These are phyloP conservation scores for Ceratocystis diversiconidia DNA, from an alignment of 2,329 filamentous ascomycete species.

Conservation along the genomic window DNA sequence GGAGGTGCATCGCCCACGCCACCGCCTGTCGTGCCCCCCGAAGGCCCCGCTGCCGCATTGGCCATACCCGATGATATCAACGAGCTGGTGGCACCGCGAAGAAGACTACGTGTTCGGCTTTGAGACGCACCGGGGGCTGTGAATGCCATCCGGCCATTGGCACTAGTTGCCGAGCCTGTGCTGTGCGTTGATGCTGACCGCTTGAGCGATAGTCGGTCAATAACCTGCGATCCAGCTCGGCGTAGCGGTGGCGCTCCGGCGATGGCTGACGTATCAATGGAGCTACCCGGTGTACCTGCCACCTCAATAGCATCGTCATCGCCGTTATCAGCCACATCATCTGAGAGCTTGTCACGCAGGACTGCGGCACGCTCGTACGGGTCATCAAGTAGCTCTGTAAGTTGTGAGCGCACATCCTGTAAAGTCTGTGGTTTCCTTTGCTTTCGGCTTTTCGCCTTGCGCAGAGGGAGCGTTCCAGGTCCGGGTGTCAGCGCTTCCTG, in stretches of 20 bases:
- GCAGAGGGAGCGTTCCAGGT: conserved; percentile 10
- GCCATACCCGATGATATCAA: conserved; percentile 29
- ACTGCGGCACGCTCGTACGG: conserved; percentile 32
- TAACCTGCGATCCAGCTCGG: conserved; percentile 33
- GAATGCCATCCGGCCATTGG: conserved; percentile 42
- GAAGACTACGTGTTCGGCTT: conserved; percentile 44
- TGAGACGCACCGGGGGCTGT: conserved; percentile 36
- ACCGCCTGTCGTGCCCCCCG: conserved; percentile 15
- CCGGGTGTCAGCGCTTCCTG: conserved; percentile 23
- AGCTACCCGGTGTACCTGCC: neutral
- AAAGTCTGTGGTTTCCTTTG: conserved; percentile 12
- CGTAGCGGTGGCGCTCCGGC: conserved; percentile 23
- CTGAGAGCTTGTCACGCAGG: conserved; percentile 35
- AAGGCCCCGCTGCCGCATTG: conserved; percentile 17
- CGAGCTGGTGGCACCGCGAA: conserved; percentile 57
- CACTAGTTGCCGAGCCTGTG: conserved; percentile 21
- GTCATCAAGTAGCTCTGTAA: conserved; percentile 72
- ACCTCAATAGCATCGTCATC: conserved; percentile 27
- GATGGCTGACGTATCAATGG: conserved; percentile 16
- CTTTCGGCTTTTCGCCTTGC: conserved; percentile 17
- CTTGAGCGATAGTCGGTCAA: conserved; percentile 62
- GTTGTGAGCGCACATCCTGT: conserved; percentile 61
- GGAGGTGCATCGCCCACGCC: conserved; percentile 32
- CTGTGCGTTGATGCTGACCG: conserved; percentile 33
- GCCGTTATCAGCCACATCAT: conserved; percentile 30